Evolutionary conservation across 73 alveolate species (phyloP).

Genomic region (Durusdinium trenchii): DNA sequence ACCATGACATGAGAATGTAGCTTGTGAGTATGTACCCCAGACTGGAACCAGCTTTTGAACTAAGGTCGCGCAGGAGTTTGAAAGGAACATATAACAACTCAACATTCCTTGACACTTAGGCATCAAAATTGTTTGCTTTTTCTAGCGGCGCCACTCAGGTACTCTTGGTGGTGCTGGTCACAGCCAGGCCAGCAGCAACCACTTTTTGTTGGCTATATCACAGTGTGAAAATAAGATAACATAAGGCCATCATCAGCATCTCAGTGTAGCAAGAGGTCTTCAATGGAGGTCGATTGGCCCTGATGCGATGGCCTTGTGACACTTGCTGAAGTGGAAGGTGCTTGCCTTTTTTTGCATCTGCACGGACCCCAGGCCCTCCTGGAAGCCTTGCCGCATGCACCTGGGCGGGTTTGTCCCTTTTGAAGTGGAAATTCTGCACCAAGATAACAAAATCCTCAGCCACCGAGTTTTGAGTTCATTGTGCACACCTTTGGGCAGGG

Average conservation of each 20-base stretch:
- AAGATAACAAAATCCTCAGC: neutral
- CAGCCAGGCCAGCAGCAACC: conserved; percentile 44
- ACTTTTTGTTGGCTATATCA: neutral
- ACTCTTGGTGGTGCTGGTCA: conserved; percentile 91
- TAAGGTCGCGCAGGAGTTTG: neutral
- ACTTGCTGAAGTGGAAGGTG: neutral
- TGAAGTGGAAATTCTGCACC: neutral
- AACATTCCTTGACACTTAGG: neutral
- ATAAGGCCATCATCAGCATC: too few relatives aligned
- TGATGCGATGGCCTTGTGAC: too few relatives aligned
- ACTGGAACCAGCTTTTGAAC: neutral
- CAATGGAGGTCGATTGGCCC: too few relatives aligned
- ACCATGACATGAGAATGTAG: too few relatives aligned
- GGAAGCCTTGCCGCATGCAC: conserved; percentile 59
- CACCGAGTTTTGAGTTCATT: neutral
- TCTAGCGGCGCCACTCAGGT: conserved; percentile 14
- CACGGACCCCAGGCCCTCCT: neutral
- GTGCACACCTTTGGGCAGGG: neutral
- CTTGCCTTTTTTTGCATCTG: neutral
- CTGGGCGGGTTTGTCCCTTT: neutral
- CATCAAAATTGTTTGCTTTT: neutral
- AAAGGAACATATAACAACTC: neutral
- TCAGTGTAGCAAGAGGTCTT: too few relatives aligned
- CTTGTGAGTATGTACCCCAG: too few relatives aligned
- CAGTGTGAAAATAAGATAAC: too few relatives aligned